A percentile compares a stretch with the other conserved stretches of the same genome.
phyloP scores from a whole-genome alignment of 179 eudicot genomes.

The Spergularia azorica region DNA sequence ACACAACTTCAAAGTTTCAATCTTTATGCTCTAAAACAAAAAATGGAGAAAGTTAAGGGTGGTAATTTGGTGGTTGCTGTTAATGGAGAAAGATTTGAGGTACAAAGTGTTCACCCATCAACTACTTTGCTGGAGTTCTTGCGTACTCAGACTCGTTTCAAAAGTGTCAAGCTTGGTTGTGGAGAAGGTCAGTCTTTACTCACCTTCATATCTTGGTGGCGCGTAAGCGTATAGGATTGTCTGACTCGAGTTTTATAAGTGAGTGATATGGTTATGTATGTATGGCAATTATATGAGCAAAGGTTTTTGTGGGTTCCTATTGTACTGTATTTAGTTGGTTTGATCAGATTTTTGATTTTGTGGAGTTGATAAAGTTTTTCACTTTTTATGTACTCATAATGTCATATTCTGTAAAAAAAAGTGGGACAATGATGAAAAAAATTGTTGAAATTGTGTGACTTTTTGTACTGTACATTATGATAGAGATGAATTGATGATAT shows the following conservation, averaged over 20 bases:
- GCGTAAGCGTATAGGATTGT: no score
- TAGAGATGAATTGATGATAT: neutral
- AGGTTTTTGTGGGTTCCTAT: neutral
- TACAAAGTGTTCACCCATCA: conserved; percentile 55
- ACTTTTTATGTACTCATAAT: neutral
- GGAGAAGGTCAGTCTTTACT: conserved; percentile 43
- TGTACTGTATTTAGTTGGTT: neutral
- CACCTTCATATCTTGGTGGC: no score
- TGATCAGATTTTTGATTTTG: neutral
- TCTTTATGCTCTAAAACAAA: neutral
- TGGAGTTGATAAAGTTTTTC: neutral
- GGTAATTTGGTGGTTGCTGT: conserved; percentile 55
- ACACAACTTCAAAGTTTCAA: neutral
- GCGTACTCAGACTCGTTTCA: conserved; percentile 59
- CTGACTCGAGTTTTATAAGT: neutral
- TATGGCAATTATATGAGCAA: neutral
- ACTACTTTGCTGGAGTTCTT: conserved; percentile 68
- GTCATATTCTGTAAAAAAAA: neutral
- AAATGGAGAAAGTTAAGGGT: conserved; percentile 12
- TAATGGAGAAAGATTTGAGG: conserved; percentile 74
- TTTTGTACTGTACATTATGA: neutral
- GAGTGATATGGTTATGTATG: no score
- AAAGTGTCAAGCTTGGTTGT: conserved; percentile 72
- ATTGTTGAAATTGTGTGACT: no score
- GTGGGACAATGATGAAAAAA: neutral